Evolutionary conservation across 108 stramenopile species (phyloP).

Genomic region (Bacterosira constricta): DNA sequence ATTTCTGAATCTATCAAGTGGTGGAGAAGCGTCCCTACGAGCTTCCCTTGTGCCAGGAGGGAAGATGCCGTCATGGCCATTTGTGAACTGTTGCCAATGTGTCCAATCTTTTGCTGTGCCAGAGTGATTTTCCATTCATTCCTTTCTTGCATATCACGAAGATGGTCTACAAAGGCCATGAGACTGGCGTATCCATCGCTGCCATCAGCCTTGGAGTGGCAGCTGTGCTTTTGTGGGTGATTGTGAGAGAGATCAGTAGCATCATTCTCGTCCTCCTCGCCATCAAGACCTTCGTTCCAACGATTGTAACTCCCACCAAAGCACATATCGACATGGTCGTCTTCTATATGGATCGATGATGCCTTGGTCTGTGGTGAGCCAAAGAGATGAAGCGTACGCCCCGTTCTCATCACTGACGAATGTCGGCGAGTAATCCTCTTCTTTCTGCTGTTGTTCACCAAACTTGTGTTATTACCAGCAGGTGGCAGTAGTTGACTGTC

Average conservation of each 20-base stretch:
- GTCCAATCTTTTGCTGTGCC: conserved; percentile 73
- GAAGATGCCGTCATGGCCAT: conserved; percentile 55
- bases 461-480: no score
- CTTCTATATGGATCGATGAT: conserved; percentile 22
- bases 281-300: background rate
- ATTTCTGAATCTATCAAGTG: conserved; percentile 64
- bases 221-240: background rate
- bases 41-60: conserved; percentile 56
- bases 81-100: conserved; percentile 20
- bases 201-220: background rate
- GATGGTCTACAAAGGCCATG: conserved; percentile 45
- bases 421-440: no score
- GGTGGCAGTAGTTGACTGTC: no score
- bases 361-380: conserved; percentile 13
- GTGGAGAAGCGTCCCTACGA: conserved; percentile 55
- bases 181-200: conserved; percentile 55
- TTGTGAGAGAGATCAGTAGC: no score
- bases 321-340: conserved; percentile 34
- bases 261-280: background rate
- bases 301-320: conserved; percentile 34
- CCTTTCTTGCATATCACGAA: conserved; percentile 46
- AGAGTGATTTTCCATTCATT: conserved; percentile 76
- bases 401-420: conserved; percentile 7
- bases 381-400: conserved; percentile 33
- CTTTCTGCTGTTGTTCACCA: no score